Evolutionary conservation across 345 rosid genomes (phyloP), one percentile per base, ranked within the genome.

Genomic region (Lepidium aucheri): DNA sequence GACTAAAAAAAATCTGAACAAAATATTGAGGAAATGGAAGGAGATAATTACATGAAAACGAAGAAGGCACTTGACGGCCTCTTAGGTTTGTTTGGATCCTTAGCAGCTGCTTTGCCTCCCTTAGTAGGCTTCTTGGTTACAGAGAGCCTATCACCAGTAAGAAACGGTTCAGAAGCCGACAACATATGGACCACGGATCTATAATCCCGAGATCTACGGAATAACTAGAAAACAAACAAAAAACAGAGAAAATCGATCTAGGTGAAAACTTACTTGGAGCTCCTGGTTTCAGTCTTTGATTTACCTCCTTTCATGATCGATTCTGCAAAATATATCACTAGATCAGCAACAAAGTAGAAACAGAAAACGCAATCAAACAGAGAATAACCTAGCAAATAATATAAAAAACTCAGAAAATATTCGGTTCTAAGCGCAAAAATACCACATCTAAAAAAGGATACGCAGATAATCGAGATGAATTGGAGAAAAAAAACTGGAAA

Each of bases 301-400:
- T 83, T 94, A 52, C 85, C 93, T 78, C 96, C 99, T 74, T 94
- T 94, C 99, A 90, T 94, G 60, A 45, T 77, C 38, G 79, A 81
- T 77, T 77, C 92, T 91, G 80, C 77, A 76, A 3, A 2, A 1
- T 3, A 35, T 2, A 60, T 46, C 24, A 66, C 6, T 47, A 15
- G 65, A 80, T 78, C 82, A 72, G 66, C 41, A 41, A 53, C 55
- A 53, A 12, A 52, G 8, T 16, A 26, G 6, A 8, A 59, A 6
- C 24, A 30, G 4, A 9, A 72, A 51, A 17, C 49, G 39, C 9
- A 36, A 51, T 35, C 32, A 14, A 73, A 55, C 36, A 38, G 47
- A 50, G 34, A 42, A 40, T 9, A 15, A 4, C 4, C 24, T 10
- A 38, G 54, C 5, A 4, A 20, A 22, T 10, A 43, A 56, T 1